These are phyloP conservation scores for Leucocoprinus leucothites DNA, from an alignment of 768 basidiomycete genomes.

Conservation along the genomic window DNA sequence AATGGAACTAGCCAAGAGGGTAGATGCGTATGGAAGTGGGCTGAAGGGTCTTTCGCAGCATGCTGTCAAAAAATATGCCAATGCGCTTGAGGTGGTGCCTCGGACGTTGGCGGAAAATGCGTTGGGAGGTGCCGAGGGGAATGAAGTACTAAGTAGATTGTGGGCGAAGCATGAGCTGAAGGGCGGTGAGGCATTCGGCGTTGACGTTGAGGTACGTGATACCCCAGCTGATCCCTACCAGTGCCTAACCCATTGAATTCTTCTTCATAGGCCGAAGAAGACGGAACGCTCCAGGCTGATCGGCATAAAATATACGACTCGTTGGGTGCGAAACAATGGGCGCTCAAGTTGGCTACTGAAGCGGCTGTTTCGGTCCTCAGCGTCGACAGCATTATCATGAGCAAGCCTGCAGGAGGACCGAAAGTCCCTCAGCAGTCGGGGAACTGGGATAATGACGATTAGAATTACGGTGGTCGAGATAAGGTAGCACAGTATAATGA, in stretches of 20 bases:
- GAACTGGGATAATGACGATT: constrained; percentile 84
- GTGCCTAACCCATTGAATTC: background rate
- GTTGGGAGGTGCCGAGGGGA: constrained; percentile 84
- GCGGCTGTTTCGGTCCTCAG: constrained; percentile 88
- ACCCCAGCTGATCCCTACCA: background rate
- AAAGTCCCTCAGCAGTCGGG: constrained; percentile 85
- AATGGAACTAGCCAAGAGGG: constrained; percentile 82
- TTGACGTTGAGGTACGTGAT: constrained; percentile 77
- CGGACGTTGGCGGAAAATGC: constrained; percentile 95
- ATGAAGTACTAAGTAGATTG: constrained; percentile 84
- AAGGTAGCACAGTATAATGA: background rate
- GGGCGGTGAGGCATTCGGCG: constrained; percentile 74
- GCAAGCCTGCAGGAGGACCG: constrained; percentile 87
- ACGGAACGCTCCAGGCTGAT: constrained; percentile 68
- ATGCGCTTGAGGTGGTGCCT: constrained; percentile 89
- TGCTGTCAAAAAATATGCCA: constrained; percentile 85
- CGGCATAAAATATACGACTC: constrained; percentile 78
- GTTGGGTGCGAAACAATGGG: constrained; percentile 89
- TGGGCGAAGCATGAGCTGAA: constrained; percentile 88
- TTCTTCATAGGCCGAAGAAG: constrained; percentile 58
- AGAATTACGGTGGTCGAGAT: constrained; percentile 12
- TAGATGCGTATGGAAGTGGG: constrained; percentile 84
- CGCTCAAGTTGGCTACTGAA: constrained; percentile 85
- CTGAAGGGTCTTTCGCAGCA: constrained; percentile 92
- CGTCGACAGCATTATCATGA: constrained; percentile 98